Evolutionary conservation across 768 basidiomycete species (phyloP).

Genomic region (Daedalea quercina): DNA sequence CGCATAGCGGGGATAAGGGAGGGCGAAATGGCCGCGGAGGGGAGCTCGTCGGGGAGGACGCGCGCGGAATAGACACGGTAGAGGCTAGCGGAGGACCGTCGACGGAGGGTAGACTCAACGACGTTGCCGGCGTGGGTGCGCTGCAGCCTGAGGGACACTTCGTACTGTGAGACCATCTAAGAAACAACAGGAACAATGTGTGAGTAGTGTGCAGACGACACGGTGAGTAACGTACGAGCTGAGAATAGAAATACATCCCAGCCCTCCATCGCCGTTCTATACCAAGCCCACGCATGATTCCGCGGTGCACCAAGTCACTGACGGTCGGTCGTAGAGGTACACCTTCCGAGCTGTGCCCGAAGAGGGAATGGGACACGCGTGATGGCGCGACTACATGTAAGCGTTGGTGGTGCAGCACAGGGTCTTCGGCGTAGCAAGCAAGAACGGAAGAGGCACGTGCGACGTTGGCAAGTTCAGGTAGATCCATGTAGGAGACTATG

Average conservation of each 20-base stretch:
- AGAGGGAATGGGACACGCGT: constrained; percentile 58
- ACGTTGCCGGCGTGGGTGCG: constrained; percentile 46
- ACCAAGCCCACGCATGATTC: constrained; percentile 62
- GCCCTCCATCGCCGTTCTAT: constrained; percentile 62
- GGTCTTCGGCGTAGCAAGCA: constrained; percentile 49
- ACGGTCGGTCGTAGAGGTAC: constrained; percentile 56
- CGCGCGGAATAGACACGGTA: constrained; percentile 41
- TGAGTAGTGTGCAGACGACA: constrained; percentile 7
- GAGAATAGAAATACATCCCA: constrained; percentile 60
- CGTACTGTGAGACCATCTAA: constrained; percentile 65
- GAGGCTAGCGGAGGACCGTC: constrained; percentile 34
- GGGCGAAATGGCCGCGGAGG: constrained; percentile 49
- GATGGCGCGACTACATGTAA: constrained; percentile 59
- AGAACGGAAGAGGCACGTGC: constrained; percentile 42
- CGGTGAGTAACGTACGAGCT: constrained; percentile 36
- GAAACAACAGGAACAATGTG: background rate
- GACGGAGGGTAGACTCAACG: constrained; percentile 47
- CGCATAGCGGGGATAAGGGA: constrained; percentile 58
- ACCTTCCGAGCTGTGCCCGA: constrained; percentile 50
- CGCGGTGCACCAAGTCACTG: constrained; percentile 59
- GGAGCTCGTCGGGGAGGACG: constrained; percentile 59
- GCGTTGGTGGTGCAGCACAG: constrained; percentile 55
- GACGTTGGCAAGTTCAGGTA: constrained; percentile 59
- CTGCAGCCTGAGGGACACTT: constrained; percentile 46
- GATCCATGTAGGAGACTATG: constrained; percentile 65